Conservation (phyloP, 257 asterid species). For the Rauvolfia tetraphylla region DNA sequence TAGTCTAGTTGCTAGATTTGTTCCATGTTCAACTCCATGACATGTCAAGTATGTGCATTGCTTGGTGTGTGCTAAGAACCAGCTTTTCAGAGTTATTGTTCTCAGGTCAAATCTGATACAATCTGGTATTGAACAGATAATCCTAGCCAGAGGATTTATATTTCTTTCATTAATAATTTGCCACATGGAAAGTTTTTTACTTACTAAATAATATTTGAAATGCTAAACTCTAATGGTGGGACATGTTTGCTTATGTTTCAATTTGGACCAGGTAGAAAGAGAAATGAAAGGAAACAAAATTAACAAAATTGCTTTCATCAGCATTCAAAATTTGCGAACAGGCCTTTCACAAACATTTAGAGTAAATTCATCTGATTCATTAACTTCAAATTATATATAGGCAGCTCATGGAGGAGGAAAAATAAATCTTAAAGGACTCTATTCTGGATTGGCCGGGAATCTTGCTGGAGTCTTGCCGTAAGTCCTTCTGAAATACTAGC, state of each 20-base stretch:
- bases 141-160: neutral
- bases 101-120: neutral
- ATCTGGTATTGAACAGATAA: neutral
- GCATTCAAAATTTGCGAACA: neutral
- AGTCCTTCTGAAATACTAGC: conserved; percentile 27
- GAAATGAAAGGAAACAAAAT: neutral
- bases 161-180: neutral
- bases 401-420: conserved; percentile 91
- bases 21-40: neutral
- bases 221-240: neutral
- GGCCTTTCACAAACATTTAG: neutral
- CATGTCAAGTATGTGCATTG: neutral
- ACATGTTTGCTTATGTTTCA: neutral
- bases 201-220: neutral
- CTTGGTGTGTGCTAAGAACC: too few species aligned
- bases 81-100: neutral
- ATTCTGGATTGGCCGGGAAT: conserved; percentile 94
- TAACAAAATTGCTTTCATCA: neutral
- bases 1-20: neutral
- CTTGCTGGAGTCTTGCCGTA: conserved; percentile 97
- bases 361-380: neutral
- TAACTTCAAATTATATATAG: conserved; percentile 32
- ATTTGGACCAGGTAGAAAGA: neutral
- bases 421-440: conserved; percentile 82
- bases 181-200: neutral